A percentile compares a stretch with the other conserved stretches of the same genome.
Conservation (phyloP, 176 grass and related monocot genomes). For the Rhynchospora breviuscula region DNA sequence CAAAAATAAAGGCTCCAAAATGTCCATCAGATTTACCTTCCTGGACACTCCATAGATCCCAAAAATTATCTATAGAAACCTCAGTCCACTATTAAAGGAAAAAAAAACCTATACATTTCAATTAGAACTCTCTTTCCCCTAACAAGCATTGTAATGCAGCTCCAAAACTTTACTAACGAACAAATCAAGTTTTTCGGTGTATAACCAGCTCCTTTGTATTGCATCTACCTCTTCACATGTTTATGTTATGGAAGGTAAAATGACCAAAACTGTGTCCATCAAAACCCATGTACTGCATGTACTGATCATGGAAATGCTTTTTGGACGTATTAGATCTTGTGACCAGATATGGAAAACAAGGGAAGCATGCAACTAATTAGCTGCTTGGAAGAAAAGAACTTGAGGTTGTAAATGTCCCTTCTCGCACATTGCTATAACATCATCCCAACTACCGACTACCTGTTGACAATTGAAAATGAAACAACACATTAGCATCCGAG, state of each 20-base stretch:
- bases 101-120: constrained; percentile 31
- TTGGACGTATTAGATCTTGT: not conserved
- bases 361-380: constrained; percentile 41
- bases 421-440: constrained; percentile 85
- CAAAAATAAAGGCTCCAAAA: constrained; percentile 17
- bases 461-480: constrained; percentile 28
- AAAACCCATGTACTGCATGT: not conserved
- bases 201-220: constrained; percentile 17
- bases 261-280: constrained; percentile 21
- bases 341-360: constrained; percentile 6
- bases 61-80: constrained; percentile 15
- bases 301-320: not conserved
- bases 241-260: constrained; percentile 7
- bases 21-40: constrained; percentile 24
- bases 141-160: not conserved
- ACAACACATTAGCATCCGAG: not conserved
- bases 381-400: constrained; percentile 92
- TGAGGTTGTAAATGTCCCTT: constrained; percentile 97
- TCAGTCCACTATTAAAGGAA: constrained; percentile 15
- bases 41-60: constrained; percentile 13
- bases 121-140: constrained; percentile 10
- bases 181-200: not conserved
- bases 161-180: constrained; percentile 5
- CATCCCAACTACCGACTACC: constrained; percentile 78
- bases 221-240: constrained; percentile 14